Conservation (phyloP, 2,329 filamentous ascomycete species). For the Penicillium sp. region DNA sequence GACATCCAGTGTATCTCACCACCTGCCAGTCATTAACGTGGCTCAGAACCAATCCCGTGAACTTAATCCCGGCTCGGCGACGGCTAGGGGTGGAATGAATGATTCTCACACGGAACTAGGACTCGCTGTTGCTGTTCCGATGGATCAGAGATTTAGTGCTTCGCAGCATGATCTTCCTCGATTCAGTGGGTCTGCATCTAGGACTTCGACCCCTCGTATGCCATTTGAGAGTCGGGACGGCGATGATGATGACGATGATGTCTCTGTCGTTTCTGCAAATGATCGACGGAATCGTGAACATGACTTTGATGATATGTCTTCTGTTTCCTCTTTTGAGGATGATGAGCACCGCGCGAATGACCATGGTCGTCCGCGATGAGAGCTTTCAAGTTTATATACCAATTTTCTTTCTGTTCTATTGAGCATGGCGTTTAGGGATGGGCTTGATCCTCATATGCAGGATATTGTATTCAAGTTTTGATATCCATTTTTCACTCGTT, state of each 20-base stretch:
- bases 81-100: not conserved
- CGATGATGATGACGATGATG: slow-evolving; percentile 23
- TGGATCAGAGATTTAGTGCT: slow-evolving; percentile 14
- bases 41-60: slow-evolving; percentile 5
- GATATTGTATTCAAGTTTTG: not conserved
- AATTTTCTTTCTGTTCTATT: not conserved
- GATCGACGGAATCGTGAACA: slow-evolving; percentile 7
- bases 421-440: slow-evolving; percentile 6
- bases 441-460: not conserved
- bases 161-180: slow-evolving; percentile 13
- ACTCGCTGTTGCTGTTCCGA: slow-evolving; percentile 14
- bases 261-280: slow-evolving; percentile 34
- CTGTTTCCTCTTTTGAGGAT: slow-evolving; percentile 37
- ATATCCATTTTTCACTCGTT: not conserved
- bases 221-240: slow-evolving; percentile 24
- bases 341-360: slow-evolving; percentile 1
- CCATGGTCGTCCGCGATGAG: slow-evolving; percentile 2
- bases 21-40: slow-evolving; percentile 12
- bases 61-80: not conserved
- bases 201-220: slow-evolving; percentile 14
- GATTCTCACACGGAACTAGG: slow-evolving; percentile 15
- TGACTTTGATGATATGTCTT: slow-evolving; percentile 36
- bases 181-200: slow-evolving; percentile 11
- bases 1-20: not conserved
- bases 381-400: not conserved